These are phyloP conservation scores for Neonectria coccinea DNA, from an alignment of 2,329 filamentous ascomycete species.

Conservation along the genomic window DNA sequence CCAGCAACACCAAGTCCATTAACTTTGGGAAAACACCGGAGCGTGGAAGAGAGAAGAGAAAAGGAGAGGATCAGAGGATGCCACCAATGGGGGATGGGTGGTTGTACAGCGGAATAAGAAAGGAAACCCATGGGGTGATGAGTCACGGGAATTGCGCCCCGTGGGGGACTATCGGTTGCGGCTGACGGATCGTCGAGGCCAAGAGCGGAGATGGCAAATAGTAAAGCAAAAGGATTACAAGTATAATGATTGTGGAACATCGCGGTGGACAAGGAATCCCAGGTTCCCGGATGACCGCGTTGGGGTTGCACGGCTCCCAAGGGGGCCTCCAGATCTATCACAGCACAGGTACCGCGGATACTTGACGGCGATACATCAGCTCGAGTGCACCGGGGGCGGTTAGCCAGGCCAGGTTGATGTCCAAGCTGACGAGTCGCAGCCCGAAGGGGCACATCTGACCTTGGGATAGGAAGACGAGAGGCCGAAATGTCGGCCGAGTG, in stretches of 20 bases:
- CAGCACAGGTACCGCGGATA: conserved; percentile 33
- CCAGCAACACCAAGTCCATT: conserved; percentile 1
- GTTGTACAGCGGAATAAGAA: conserved; percentile 25
- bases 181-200: conserved; percentile 36
- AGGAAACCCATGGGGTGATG: conserved; percentile 35
- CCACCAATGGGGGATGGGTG: conserved; percentile 32
- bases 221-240: conserved; percentile 17
- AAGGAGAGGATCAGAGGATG: not conserved
- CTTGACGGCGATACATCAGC: conserved; percentile 16
- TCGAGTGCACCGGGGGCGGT: not conserved
- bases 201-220: conserved; percentile 20
- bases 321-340: conserved; percentile 42
- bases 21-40: conserved; percentile 10
- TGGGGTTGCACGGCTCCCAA: conserved; percentile 27
- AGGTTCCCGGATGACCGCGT: conserved; percentile 24
- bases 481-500: conserved; percentile 20
- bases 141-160: conserved; percentile 40
- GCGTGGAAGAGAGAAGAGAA: not conserved
- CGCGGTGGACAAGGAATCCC: conserved; percentile 19
- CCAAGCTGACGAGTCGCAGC: conserved; percentile 22
- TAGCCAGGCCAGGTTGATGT: conserved; percentile 9
- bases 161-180: conserved; percentile 32
- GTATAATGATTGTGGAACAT: conserved; percentile 18
- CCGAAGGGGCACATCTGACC: conserved; percentile 7
- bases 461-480: conserved; percentile 10